Base-by-base conservation (phyloP, 2,329 filamentous ascomycete species). In the Aureobasidium leucospermi region DNA sequence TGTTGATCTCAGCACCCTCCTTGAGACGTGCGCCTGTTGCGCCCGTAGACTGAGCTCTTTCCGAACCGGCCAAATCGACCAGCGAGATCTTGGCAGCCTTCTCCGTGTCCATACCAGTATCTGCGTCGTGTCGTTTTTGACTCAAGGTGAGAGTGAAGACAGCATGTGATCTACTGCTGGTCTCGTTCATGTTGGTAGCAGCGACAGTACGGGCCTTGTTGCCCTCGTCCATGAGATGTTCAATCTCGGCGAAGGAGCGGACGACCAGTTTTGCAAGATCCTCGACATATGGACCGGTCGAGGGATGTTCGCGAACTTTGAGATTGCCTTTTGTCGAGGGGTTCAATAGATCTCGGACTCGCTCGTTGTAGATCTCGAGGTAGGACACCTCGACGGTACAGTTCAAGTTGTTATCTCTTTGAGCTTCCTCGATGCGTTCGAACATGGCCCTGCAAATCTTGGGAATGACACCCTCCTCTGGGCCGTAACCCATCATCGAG, bases 121-220 rank as follows among this genome's bases (percentile, higher is more conserved):
- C 91, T 2, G 83, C 78, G 70, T 99, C 94, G 70, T 88, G 88
- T 62, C 89, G 86, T 74, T 96, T 97, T 73, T 99, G 94, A 0
- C 91, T 96, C 48, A 99, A 79, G 69, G 93, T 97, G 58, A 99
- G 79, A 19, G 95, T 99, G 72, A 99, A 99, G 55, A 99, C 95
- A 42, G 94, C 94, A 74, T 99, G 94, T 71, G 93, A 97, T 79
- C 94, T 87, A 82, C 91, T 96, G 62, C 91, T 96, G 0, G 95
- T 99, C 75, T 97, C 94, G 79, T 99, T 99, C 94, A 99, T 99
- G 81, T 97, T 99, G 41, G 94, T 99, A 7, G 94, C 94, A 3
- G 94, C 94, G 41, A 99, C 94, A 0, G 94, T 99, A 79, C 94
- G 84, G 36, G 94, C 94, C 76, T 99, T 99, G 79, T 99, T 99